Conservation (phyloP, 23 red algal genomes). For the Gracilariopsis chorda region DNA sequence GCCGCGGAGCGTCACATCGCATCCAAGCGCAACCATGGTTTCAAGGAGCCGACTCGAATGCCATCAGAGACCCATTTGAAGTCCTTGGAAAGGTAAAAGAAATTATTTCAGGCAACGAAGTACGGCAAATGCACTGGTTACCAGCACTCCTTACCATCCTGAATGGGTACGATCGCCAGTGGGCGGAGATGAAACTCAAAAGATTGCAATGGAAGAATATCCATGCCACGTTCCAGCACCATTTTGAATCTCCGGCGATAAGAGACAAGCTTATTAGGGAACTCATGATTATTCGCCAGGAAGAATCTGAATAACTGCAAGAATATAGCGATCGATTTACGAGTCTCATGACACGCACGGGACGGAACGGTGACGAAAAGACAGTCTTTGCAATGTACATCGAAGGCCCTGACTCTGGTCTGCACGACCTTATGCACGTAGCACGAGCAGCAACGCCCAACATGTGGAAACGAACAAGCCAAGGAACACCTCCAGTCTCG, state of each 20-base stretch:
- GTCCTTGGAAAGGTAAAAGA: no score
- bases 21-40: no score
- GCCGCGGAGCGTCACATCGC: no score
- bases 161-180: no score
- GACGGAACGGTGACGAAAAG: not conserved
- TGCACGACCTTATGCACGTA: conserved; percentile 24
- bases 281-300: not conserved
- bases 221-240: not conserved
- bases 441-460: not conserved
- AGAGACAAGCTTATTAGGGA: conserved; percentile 4
- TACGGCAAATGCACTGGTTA: no score
- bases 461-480: not conserved
- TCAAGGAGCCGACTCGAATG: no score
- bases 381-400: conserved; percentile 1
- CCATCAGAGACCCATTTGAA: no score
- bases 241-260: conserved; percentile 1
- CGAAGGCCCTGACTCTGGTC: not conserved
- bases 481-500: not conserved
- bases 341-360: conserved; percentile 1
- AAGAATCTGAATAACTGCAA: not conserved
- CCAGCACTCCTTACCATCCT: no score
- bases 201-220: no score
- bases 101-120: no score
- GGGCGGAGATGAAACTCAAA: no score
- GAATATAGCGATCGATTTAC: conserved; percentile 19